phyloP scores from a whole-genome alignment of 2,329 filamentous ascomycete species.

The Paecilomyces formosus region DNA sequence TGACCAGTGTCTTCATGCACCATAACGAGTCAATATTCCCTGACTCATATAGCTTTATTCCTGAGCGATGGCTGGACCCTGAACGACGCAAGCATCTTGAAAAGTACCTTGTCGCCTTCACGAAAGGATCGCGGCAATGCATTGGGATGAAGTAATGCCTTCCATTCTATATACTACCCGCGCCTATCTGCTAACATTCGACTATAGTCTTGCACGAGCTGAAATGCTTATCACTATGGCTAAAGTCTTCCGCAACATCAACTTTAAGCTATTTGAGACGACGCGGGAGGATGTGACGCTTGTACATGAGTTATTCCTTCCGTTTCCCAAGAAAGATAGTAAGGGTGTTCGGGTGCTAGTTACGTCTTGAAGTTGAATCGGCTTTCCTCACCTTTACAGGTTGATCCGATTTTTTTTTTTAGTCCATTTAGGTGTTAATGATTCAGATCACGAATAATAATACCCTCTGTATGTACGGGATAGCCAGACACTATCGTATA shows the following conservation, averaged over 20 bases:
- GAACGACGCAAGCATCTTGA: conserved; percentile 8
- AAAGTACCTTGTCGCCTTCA: conserved; percentile 12
- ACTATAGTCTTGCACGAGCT: conserved; percentile 6
- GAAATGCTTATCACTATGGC: conserved; percentile 5
- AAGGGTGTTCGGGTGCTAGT: conserved; percentile 3
- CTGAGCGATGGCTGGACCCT: conserved; percentile 13
- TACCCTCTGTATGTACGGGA: neutral
- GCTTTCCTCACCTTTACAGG: neutral
- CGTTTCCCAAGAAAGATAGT: conserved; percentile 3
- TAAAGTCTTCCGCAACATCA: conserved; percentile 4
- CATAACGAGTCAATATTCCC: conserved; percentile 13
- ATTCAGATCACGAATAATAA: neutral
- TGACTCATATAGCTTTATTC: conserved; percentile 10
- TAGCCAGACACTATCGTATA: too few relatives aligned
- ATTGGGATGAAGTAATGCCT: conserved; percentile 11
- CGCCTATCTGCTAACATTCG: neutral
- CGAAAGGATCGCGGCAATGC: conserved; percentile 12
- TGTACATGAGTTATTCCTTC: conserved; percentile 5
- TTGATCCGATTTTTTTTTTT: neutral
- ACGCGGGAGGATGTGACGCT: conserved; percentile 3
- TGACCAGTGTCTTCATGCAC: conserved; percentile 14
- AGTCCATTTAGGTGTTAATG: neutral
- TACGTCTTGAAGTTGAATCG: neutral
- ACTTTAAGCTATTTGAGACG: conserved; percentile 4
- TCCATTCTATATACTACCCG: neutral